Conservation (phyloP, 805 yeast genomes). For the Pichia scutulata region DNA sequence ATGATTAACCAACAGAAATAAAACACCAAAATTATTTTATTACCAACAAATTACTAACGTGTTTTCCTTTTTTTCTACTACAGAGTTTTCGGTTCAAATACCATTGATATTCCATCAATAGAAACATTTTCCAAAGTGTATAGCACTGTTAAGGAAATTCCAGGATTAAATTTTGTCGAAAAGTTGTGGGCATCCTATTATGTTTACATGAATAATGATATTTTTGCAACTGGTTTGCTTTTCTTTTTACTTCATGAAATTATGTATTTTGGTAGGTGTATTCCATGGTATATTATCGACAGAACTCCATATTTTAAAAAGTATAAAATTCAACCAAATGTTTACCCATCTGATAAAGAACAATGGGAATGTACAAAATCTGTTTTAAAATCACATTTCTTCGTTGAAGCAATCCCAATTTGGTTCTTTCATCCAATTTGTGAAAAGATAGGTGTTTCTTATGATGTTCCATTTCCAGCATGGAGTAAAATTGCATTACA, state of each 20-base stretch:
- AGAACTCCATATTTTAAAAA: conserved; percentile 75
- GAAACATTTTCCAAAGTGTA: conserved; percentile 21
- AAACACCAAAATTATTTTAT: too few species aligned
- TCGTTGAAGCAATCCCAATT: conserved; percentile 92
- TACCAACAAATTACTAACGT: background rate
- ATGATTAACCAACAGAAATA: background rate
- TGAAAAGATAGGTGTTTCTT: conserved; percentile 66
- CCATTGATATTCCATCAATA: conserved; percentile 17
- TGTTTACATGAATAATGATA: conserved; percentile 75
- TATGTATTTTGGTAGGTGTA: conserved; percentile 83
- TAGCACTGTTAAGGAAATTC: conserved; percentile 20
- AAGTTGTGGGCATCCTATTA: conserved; percentile 86
- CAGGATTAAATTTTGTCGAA: conserved; percentile 40
- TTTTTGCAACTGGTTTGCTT: conserved; percentile 84
- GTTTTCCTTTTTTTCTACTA: background rate
- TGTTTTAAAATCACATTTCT: conserved; percentile 77
- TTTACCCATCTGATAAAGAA: conserved; percentile 70
- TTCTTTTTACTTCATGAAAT: conserved; percentile 79
- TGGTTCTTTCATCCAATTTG: conserved; percentile 97
- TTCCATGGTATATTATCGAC: conserved; percentile 91
- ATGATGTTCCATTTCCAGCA: conserved; percentile 80
- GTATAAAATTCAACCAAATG: conserved; percentile 85
- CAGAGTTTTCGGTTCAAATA: conserved; percentile 23
- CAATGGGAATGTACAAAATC: conserved; percentile 89
- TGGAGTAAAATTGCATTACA: conserved; percentile 52